Evolutionary conservation across 176 grass and related monocot genomes (phyloP).

Genomic region (Thinopyrum elongatum): DNA sequence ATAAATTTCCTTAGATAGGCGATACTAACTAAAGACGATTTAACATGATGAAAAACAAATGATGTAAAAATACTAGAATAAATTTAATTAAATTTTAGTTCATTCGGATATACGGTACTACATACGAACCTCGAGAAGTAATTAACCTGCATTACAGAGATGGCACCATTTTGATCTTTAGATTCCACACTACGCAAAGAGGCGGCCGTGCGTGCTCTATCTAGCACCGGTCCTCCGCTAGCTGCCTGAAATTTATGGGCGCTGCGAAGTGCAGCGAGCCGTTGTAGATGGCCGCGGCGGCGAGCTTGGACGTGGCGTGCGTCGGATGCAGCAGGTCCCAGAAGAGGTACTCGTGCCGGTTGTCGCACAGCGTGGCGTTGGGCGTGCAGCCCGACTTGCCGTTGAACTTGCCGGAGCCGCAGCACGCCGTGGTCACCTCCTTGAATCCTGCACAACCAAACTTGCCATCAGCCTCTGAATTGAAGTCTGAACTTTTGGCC

Average conservation of each 20-base stretch:
- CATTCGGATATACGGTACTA: background rate
- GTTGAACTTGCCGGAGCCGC: conserved; percentile 73
- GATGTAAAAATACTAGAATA: too few species aligned
- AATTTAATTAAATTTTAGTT: background rate
- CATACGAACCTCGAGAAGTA: background rate
- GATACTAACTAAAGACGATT: too few species aligned
- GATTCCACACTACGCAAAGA: background rate
- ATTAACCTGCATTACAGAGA: background rate
- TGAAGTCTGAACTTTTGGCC: background rate
- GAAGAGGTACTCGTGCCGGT: conserved; percentile 76
- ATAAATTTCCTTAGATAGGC: too few species aligned
- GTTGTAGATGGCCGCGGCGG: conserved; percentile 70
- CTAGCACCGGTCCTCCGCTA: conserved; percentile 55
- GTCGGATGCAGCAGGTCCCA: conserved; percentile 94
- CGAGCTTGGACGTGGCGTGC: conserved; percentile 76
- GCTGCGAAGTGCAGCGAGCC: conserved; percentile 68
- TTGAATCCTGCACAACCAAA: conserved; percentile 44
- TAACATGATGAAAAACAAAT: too few species aligned
- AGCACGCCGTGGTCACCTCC: conserved; percentile 57
- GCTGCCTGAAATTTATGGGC: conserved; percentile 81
- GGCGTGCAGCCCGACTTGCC: conserved; percentile 63
- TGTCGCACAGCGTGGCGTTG: conserved; percentile 64
- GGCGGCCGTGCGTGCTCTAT: conserved; percentile 20
- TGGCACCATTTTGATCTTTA: background rate
- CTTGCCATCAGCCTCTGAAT: background rate